Evolutionary conservation across 306 rosid genomes (phyloP), one percentile per base, ranked within the genome.

Genomic region (Begonia loranthoides): DNA sequence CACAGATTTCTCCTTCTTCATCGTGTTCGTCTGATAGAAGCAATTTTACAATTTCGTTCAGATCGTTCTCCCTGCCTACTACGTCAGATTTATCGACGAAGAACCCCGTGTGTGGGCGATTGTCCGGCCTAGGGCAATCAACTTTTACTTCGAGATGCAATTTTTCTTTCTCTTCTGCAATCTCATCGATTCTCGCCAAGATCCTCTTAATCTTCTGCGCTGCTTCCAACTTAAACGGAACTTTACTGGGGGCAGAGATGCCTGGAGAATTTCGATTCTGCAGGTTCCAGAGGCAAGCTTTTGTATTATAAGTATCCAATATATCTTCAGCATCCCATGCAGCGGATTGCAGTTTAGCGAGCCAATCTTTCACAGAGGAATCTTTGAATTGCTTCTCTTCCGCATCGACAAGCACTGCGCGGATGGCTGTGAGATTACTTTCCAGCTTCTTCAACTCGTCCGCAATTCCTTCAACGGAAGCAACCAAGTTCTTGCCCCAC

Each of bases 31-130:
- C 47, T 4, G 58, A 54, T 13, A 54, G 41, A 13, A 54, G 9
- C 46, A 54, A 14, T 4, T 39, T 16, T 11, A 39, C 41, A 19
- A 39, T 16, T 12, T 15, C 13, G 12, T 54, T 45, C 46, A 14
- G 38, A 8, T 54, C 58, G 3, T 1, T 16, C 39, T 15, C 58
- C 24, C 58, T 54, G 9, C 58, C 58, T 16, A 51, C 33, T 9
- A 51, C 15, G n/a, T 12, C 13, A 7, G 36, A 51, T 19, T 11
- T 28, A n/a, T 51, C 55, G 5, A 51, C 14, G 13, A 51, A 22
- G 2, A 9, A 51, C 12, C 40, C 33, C 2, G 36, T 51, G n/a
- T 12, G 55, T 13, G 48, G 15, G 13, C 41, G 1, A 16, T 4
- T 10, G 41, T 54, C 0, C 8, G 19, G 58, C 41, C 38, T 43